Conservation (phyloP, 2,329 filamentous ascomycete genomes). For the Monilinia laxa region DNA sequence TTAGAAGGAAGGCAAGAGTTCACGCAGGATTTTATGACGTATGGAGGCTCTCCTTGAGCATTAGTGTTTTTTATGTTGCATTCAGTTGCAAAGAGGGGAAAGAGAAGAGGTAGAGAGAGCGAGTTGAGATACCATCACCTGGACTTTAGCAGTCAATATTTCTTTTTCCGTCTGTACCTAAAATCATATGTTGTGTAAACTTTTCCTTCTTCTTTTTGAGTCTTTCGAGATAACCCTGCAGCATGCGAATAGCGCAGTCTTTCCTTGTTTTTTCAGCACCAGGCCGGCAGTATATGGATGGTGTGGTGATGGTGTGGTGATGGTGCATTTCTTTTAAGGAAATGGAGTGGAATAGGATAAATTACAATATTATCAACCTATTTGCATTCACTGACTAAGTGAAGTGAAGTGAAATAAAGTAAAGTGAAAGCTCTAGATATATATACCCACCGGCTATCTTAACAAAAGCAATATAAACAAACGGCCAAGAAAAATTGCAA, state of each 20-base stretch:
- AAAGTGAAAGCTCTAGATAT: neutral
- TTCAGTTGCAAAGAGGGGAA: neutral
- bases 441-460: too few relatives aligned
- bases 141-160: constrained; percentile 18
- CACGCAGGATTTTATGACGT: constrained; percentile 20
- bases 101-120: neutral
- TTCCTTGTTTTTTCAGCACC: neutral
- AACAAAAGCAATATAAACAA: too few relatives aligned
- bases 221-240: constrained; percentile 7
- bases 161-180: constrained; percentile 13
- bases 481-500: too few relatives aligned
- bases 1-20: constrained; percentile 8
- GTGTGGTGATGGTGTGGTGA: constrained; percentile 8
- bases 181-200: constrained; percentile 21
- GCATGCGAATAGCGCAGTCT: constrained; percentile 15
- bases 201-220: neutral
- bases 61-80: constrained; percentile 11
- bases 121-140: constrained; percentile 19
- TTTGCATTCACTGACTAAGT: neutral
- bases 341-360: constrained; percentile 9
- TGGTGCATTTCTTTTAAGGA: neutral
- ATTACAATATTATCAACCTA: constrained; percentile 10
- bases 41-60: constrained; percentile 10
- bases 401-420: neutral
- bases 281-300: constrained; percentile 10